phyloP scores from a whole-genome alignment of 2,329 filamentous ascomycete genomes.

The Penicillium sp. region DNA sequence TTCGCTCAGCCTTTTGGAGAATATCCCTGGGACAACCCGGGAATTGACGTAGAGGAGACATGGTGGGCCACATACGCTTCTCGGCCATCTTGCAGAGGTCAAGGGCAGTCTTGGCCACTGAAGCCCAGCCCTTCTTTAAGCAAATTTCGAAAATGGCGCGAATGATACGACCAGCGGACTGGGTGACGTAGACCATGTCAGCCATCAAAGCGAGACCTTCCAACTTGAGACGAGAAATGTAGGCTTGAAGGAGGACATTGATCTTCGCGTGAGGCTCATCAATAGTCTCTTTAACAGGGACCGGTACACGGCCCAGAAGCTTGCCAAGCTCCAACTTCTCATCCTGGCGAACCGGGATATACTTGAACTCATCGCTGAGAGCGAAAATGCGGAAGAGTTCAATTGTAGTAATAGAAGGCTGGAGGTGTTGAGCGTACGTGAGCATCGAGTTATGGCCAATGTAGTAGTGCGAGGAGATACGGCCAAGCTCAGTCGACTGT shows the following conservation, averaged over 20 bases:
- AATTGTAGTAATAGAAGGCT: slow-evolving; percentile 88
- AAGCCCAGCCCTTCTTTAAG: slow-evolving; percentile 95
- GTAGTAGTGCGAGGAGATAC: slow-evolving; percentile 97
- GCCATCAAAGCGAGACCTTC: slow-evolving; percentile 96
- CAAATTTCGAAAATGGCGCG: slow-evolving; percentile 96
- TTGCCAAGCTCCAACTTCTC: slow-evolving; percentile 97
- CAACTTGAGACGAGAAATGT: slow-evolving; percentile 90
- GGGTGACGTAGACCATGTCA: slow-evolving; percentile 97
- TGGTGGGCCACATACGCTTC: slow-evolving; percentile 99
- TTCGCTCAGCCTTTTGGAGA: slow-evolving; percentile 87
- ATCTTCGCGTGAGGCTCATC: slow-evolving; percentile 98
- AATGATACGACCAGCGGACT: slow-evolving; percentile 94
- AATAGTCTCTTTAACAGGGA: slow-evolving; percentile 96
- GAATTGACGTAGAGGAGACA: slow-evolving; percentile 94
- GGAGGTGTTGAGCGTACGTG: slow-evolving; percentile 93
- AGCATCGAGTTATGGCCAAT: slow-evolving; percentile 96
- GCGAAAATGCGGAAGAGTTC: slow-evolving; percentile 97
- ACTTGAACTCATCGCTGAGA: slow-evolving; percentile 97
- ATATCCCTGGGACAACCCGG: slow-evolving; percentile 80
- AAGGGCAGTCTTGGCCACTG: slow-evolving; percentile 86
- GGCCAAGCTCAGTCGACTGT: slow-evolving; percentile 89
- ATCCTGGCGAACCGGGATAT: slow-evolving; percentile 95
- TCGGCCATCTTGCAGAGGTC: slow-evolving; percentile 99
- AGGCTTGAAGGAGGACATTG: slow-evolving; percentile 94
- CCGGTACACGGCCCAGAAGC: slow-evolving; percentile 83